Evolutionary conservation across 106 monocot species (phyloP).

Genomic region (Apostasia ramifera): DNA sequence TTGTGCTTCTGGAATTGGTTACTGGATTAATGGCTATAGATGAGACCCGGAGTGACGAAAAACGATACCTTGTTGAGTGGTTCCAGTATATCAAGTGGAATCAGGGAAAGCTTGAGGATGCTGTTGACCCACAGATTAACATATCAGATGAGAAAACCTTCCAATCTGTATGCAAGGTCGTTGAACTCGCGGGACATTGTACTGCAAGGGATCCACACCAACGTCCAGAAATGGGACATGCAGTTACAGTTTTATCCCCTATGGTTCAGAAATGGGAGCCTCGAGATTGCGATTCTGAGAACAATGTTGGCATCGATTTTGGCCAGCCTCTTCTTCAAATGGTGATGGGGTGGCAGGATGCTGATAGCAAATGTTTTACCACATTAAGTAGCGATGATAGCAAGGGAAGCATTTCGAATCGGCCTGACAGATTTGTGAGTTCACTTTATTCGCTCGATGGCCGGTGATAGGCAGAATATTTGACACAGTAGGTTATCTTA

Average conservation of each 20-base stretch:
- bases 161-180: constrained; percentile 37
- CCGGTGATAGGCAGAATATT: constrained; percentile 15
- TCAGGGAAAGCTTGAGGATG: constrained; percentile 28
- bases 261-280: constrained; percentile 72
- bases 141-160: constrained; percentile 45
- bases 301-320: constrained; percentile 48
- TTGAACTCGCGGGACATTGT: constrained; percentile 71
- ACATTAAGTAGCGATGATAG: constrained; percentile 46
- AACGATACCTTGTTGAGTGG: constrained; percentile 52
- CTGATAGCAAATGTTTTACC: constrained; percentile 21
- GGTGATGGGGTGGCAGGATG: constrained; percentile 56
- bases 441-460: constrained; percentile 62
- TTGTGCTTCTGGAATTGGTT: constrained; percentile 47
- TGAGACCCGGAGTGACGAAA: constrained; percentile 40
- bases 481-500: too few species aligned
- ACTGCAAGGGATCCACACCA: constrained; percentile 50
- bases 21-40: constrained; percentile 41
- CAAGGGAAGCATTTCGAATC: constrained; percentile 59
- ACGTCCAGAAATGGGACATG: constrained; percentile 68
- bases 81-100: constrained; percentile 26
- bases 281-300: constrained; percentile 30
- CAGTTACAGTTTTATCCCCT: constrained; percentile 44
- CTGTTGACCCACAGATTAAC: constrained; percentile 32
- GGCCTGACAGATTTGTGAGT: constrained; percentile 49
- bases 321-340: constrained; percentile 51